These are phyloP conservation scores for Calamus simplicifolius DNA, from an alignment of 176 grass and related monocot genomes.

Conservation along the genomic window DNA sequence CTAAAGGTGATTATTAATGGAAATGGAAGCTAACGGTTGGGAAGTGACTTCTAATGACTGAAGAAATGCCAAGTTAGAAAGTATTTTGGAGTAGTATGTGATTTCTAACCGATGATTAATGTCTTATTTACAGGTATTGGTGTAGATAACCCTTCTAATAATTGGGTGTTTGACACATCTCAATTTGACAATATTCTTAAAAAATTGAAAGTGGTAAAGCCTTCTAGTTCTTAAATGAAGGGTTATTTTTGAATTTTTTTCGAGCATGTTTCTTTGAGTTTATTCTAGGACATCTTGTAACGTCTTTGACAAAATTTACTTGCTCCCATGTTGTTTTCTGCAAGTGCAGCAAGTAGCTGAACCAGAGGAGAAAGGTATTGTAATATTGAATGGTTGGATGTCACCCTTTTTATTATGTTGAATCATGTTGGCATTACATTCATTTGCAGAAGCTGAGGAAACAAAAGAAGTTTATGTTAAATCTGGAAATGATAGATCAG, in stretches of 20 bases:
- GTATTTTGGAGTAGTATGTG: no score
- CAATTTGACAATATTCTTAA: conserved; percentile 96
- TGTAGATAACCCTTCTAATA: conserved; percentile 62
- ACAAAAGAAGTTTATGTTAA: conserved; percentile 36
- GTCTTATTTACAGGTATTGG: conserved; percentile 56
- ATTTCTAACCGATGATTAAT: background rate
- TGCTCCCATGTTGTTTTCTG: background rate
- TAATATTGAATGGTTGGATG: background rate
- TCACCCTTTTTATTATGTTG: conserved; percentile 1
- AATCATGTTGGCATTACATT: conserved; percentile 8
- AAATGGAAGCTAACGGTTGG: no score
- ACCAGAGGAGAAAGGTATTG: conserved; percentile 48
- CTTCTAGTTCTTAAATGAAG: no score
- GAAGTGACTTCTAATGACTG: no score
- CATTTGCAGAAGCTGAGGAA: conserved; percentile 34
- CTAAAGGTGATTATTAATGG: conserved; percentile 30
- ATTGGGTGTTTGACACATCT: conserved; percentile 85
- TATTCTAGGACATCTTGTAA: no score
- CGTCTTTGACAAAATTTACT: background rate
- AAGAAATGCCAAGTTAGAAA: no score
- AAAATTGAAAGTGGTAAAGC: conserved; percentile 83
- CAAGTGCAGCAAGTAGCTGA: conserved; percentile 54
- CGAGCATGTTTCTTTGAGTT: no score
- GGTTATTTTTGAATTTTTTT: conserved; percentile 3
- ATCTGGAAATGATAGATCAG: conserved; percentile 35